Evolutionary conservation across 1,284 basidiomycete genomes (phyloP).

Genomic region (Coriolopsis trogii): DNA sequence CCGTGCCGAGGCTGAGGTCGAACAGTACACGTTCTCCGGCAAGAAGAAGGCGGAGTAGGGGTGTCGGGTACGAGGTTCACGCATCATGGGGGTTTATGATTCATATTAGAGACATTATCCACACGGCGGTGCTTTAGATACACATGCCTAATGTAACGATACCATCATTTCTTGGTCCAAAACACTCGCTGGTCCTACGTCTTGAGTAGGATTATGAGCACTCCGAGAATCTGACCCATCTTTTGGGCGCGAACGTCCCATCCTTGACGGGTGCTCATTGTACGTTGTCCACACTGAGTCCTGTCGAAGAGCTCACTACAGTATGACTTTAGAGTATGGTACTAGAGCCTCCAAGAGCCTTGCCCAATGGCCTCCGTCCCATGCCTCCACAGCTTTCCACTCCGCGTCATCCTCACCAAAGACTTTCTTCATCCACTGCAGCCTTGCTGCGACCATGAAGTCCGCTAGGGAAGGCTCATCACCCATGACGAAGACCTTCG

Average conservation of each 20-base stretch:
- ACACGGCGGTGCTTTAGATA: too few species aligned
- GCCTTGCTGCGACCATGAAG: slow-evolving; percentile 17
- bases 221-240: too few species aligned
- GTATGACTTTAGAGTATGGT: slow-evolving; percentile 11
- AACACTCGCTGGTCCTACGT: too few species aligned
- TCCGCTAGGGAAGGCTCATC: slow-evolving; percentile 21
- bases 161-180: too few species aligned
- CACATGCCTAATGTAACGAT: too few species aligned
- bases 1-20: slow-evolving; percentile 68
- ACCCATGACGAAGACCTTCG: slow-evolving; percentile 20
- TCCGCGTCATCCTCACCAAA: slow-evolving; percentile 24
- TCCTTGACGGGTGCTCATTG: too few species aligned
- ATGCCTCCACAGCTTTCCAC: slow-evolving; percentile 23
- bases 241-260: too few species aligned
- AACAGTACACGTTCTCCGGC: slow-evolving; percentile 32
- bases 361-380: slow-evolving; percentile 26
- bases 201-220: too few species aligned
- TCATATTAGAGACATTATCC: background rate
- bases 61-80: background rate
- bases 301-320: too few species aligned
- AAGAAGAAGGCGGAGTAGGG: slow-evolving; percentile 33
- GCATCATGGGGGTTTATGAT: background rate
- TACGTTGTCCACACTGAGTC: too few species aligned
- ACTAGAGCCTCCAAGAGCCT: slow-evolving; percentile 12
- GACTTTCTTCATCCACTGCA: slow-evolving; percentile 21